These are phyloP conservation scores for Casuarina cunninghamiana DNA, from an alignment of 306 rosid genomes.

Conservation along the genomic window DNA sequence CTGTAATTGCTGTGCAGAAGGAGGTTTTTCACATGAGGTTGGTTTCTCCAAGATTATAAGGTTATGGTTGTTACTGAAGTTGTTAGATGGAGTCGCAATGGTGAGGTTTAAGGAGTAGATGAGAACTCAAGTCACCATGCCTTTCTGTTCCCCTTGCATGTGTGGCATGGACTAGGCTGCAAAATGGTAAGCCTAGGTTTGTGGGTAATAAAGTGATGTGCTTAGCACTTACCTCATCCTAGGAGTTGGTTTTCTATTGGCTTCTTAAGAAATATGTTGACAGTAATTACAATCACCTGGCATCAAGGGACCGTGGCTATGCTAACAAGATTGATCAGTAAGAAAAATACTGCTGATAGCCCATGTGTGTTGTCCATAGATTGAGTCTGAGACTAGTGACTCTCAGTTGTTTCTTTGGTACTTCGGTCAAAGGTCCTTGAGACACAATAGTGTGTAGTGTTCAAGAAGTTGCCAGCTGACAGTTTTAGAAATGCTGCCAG, in stretches of 20 bases:
- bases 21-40: background rate
- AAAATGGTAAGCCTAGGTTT: background rate
- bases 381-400: background rate
- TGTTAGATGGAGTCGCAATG: background rate
- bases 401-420: background rate
- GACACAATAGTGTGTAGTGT: background rate
- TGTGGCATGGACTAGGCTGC: too few relatives aligned
- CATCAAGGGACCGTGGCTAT: background rate
- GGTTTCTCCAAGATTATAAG: background rate
- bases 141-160: background rate
- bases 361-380: background rate
- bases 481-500: background rate
- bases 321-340: background rate
- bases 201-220: background rate
- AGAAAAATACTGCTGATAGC: background rate
- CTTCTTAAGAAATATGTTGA: background rate
- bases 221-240: background rate
- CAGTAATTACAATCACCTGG: background rate
- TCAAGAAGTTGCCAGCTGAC: background rate
- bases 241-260: background rate
- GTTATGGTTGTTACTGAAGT: background rate
- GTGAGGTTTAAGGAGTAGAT: background rate
- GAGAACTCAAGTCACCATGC: background rate
- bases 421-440: background rate
- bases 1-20: background rate